Evolutionary conservation across 257 asterid species (phyloP).

Genomic region (Forsythia viridissima): DNA sequence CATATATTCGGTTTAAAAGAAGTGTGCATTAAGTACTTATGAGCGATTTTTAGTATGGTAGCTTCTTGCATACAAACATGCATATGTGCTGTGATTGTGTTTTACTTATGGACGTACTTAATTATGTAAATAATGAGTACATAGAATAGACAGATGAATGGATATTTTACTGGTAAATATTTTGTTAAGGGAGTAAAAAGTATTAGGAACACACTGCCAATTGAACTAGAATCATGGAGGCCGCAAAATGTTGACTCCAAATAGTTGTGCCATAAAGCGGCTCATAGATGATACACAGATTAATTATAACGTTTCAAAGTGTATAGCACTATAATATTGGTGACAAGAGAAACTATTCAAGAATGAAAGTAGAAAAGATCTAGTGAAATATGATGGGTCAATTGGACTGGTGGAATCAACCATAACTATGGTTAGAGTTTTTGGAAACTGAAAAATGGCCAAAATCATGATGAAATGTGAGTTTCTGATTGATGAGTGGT

Average conservation of each 20-base stretch:
- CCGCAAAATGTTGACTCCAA: background rate
- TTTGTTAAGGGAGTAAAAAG: background rate
- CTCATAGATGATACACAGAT: background rate
- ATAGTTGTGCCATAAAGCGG: background rate
- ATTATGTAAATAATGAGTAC: background rate
- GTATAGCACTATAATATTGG: background rate
- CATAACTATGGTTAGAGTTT: background rate
- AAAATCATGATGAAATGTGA: background rate
- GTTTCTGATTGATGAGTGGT: background rate
- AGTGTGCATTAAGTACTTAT: constrained; percentile 8
- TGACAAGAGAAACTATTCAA: background rate
- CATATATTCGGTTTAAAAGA: background rate
- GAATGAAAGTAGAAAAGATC: background rate
- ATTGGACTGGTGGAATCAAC: background rate
- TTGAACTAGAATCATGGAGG: background rate
- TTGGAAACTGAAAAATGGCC: background rate
- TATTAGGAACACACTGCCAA: background rate
- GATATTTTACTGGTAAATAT: no score
- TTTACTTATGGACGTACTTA: background rate
- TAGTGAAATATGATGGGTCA: background rate
- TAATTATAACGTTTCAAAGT: background rate
- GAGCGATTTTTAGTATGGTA: background rate
- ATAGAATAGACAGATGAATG: background rate
- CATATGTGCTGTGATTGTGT: background rate
- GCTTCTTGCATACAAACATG: background rate